A percentile compares a stretch with the other conserved stretches of the same genome.
Conservation (phyloP, 352 stramenopile genomes). For the Phytophthora aleatoria region DNA sequence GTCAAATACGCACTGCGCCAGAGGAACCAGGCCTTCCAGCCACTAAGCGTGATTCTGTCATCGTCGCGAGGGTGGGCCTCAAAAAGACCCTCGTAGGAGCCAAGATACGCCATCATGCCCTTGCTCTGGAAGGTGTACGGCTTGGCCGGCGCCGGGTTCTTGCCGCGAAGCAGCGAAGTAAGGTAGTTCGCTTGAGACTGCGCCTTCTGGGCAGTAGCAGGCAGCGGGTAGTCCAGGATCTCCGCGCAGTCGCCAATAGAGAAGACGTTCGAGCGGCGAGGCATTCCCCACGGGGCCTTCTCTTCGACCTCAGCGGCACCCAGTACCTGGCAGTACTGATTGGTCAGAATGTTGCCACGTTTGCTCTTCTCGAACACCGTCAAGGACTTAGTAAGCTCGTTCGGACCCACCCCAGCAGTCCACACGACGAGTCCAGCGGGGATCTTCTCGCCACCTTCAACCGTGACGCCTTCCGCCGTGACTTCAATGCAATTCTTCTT, state of each 20-base stretch:
- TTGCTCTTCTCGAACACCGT: conserved; percentile 78
- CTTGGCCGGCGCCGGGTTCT: conserved; percentile 49
- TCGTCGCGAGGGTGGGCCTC: conserved; percentile 60
- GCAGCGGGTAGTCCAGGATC: conserved; percentile 84
- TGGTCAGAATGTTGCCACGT: conserved; percentile 82
- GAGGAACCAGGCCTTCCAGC: conserved; percentile 90
- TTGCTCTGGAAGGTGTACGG: conserved; percentile 82
- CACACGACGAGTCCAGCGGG: conserved; percentile 73
- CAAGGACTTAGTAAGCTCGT: conserved; percentile 80
- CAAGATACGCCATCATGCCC: conserved; percentile 95
- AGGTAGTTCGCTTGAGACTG: conserved; percentile 78
- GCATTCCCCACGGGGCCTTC: conserved; percentile 64
- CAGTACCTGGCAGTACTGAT: conserved; percentile 83
- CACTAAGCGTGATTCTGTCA: conserved; percentile 69
- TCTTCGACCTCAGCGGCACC: conserved; percentile 63
- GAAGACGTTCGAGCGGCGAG: conserved; percentile 88
- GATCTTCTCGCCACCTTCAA: conserved; percentile 65
- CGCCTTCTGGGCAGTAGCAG: conserved; percentile 93
- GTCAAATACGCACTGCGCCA: conserved; percentile 97
- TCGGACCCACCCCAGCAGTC: conserved; percentile 78
- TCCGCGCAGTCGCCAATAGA: conserved; percentile 95
- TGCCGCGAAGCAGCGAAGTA: conserved; percentile 56
- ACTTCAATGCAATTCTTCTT: conserved; percentile 84
- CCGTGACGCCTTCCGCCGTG: conserved; percentile 59
- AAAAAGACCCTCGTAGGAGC: conserved; percentile 93